Conservation (phyloP, 1,284 basidiomycete genomes). For the Pascua guehoae region DNA sequence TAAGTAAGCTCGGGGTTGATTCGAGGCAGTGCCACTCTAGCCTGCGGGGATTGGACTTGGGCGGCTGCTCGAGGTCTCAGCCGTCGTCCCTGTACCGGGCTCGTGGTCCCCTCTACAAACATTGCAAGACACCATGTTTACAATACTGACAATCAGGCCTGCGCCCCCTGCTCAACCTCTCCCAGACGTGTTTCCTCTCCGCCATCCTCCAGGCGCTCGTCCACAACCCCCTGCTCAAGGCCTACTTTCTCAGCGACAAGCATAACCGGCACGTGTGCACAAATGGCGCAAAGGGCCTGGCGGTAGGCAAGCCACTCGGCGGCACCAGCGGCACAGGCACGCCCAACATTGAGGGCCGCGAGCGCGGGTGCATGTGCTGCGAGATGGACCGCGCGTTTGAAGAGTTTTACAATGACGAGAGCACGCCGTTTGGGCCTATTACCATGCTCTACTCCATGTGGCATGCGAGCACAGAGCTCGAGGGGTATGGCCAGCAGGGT, state of each 20-base stretch:
- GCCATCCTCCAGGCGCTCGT: conserved; percentile 88
- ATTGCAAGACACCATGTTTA: not conserved
- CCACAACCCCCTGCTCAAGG: conserved; percentile 85
- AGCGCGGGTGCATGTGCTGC: conserved; percentile 78
- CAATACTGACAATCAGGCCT: conserved; percentile 56
- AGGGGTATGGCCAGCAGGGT: conserved; percentile 87
- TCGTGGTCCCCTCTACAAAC: too few species aligned
- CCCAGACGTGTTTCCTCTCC: conserved; percentile 90
- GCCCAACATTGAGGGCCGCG: conserved; percentile 37
- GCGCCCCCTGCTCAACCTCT: conserved; percentile 80
- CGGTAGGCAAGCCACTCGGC: conserved; percentile 31
- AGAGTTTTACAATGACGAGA: conserved; percentile 73
- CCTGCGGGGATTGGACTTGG: too few species aligned
- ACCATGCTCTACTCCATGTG: conserved; percentile 82
- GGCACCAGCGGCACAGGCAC: conserved; percentile 7
- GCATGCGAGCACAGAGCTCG: conserved; percentile 75
- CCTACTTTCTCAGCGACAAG: conserved; percentile 79
- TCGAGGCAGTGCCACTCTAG: too few species aligned
- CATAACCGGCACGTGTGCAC: conserved; percentile 44
- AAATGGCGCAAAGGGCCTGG: conserved; percentile 28
- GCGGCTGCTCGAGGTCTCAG: too few species aligned
- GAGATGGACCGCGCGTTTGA: conserved; percentile 90
- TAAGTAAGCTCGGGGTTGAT: conserved; percentile 8
- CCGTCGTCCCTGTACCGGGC: too few species aligned
- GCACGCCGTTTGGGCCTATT: conserved; percentile 73